A percentile compares a stretch with the other conserved stretches of the same genome.
Conservation (phyloP, 805 yeast species). For the Ogataea corticis region DNA sequence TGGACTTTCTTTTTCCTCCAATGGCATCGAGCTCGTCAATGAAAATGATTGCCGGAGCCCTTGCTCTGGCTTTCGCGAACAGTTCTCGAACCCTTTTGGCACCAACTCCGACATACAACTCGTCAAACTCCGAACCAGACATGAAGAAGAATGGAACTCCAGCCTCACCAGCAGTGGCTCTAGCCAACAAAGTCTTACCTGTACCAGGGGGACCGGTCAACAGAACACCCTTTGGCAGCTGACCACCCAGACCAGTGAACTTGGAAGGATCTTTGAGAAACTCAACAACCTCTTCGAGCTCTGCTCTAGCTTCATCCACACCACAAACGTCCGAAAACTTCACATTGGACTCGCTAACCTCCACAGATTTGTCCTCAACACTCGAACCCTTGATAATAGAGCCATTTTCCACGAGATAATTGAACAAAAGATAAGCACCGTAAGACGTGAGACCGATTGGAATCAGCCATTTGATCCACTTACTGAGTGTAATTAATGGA, state of each 20-base stretch:
- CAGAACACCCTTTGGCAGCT: slow-evolving; percentile 94
- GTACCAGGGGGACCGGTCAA: slow-evolving; percentile 99
- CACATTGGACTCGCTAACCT: slow-evolving; percentile 48
- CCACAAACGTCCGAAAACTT: slow-evolving; percentile 94
- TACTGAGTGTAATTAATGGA: slow-evolving; percentile 70
- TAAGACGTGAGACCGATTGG: slow-evolving; percentile 79
- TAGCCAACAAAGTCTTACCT: slow-evolving; percentile 93
- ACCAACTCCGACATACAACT: slow-evolving; percentile 97
- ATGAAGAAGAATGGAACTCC: slow-evolving; percentile 98
- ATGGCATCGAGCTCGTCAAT: slow-evolving; percentile 98
- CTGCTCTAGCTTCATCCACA: slow-evolving; percentile 97
- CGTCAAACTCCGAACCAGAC: slow-evolving; percentile 99
- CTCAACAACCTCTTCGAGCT: slow-evolving; percentile 96
- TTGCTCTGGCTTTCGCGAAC: slow-evolving; percentile 87
- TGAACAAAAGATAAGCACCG: slow-evolving; percentile 77
- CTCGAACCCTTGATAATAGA: slow-evolving; percentile 48
- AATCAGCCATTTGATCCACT: slow-evolving; percentile 86
- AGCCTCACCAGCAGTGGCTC: slow-evolving; percentile 99
- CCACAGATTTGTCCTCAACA: slow-evolving; percentile 25
- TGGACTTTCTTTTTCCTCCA: slow-evolving; percentile 97
- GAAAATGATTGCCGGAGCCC: slow-evolving; percentile 95
- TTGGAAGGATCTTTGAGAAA: slow-evolving; percentile 94
- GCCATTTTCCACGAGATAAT: slow-evolving; percentile 78
- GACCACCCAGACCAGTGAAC: slow-evolving; percentile 96
- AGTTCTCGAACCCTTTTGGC: slow-evolving; percentile 96